phyloP scores from a whole-genome alignment of 352 stramenopile genomes.

The Globisporangium acanthophoron region DNA sequence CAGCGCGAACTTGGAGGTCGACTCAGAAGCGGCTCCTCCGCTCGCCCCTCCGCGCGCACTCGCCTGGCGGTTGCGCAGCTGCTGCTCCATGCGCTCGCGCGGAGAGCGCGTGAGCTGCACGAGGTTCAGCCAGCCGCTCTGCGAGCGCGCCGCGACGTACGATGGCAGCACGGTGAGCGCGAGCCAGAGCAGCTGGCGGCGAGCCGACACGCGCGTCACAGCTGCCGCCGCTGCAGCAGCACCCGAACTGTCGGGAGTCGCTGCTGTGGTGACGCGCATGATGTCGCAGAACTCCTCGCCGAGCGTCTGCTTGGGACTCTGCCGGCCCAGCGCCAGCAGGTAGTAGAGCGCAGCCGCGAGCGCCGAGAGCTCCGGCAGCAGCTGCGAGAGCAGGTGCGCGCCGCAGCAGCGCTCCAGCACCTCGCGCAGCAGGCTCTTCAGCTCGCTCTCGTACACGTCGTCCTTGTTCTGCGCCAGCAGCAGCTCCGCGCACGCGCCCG shows the following conservation, averaged over 20 bases:
- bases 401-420: slow-evolving; percentile 68
- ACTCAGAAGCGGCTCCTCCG: background rate
- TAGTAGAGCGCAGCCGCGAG: slow-evolving; percentile 68
- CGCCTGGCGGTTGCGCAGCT: slow-evolving; percentile 46
- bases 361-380: slow-evolving; percentile 66
- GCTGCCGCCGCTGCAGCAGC: background rate
- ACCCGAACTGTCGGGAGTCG: background rate
- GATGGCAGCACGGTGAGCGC: slow-evolving; percentile 39
- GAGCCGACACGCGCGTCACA: slow-evolving; percentile 13
- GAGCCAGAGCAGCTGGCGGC: slow-evolving; percentile 55
- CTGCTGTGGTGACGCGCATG: slow-evolving; percentile 43
- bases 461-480: slow-evolving; percentile 74
- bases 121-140: slow-evolving; percentile 68
- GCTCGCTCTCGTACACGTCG: slow-evolving; percentile 57
- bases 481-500: slow-evolving; percentile 66
- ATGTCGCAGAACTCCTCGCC: slow-evolving; percentile 86
- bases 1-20: background rate
- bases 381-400: slow-evolving; percentile 66
- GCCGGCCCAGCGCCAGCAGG: slow-evolving; percentile 42
- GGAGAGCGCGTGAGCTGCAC: slow-evolving; percentile 53
- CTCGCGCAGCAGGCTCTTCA: slow-evolving; percentile 71
- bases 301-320: slow-evolving; percentile 72
- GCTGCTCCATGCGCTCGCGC: slow-evolving; percentile 76
- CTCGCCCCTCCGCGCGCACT: background rate
- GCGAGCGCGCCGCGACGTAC: slow-evolving; percentile 61